Conservation (phyloP, 1,284 basidiomycete genomes). For the Pascua guehoae region DNA sequence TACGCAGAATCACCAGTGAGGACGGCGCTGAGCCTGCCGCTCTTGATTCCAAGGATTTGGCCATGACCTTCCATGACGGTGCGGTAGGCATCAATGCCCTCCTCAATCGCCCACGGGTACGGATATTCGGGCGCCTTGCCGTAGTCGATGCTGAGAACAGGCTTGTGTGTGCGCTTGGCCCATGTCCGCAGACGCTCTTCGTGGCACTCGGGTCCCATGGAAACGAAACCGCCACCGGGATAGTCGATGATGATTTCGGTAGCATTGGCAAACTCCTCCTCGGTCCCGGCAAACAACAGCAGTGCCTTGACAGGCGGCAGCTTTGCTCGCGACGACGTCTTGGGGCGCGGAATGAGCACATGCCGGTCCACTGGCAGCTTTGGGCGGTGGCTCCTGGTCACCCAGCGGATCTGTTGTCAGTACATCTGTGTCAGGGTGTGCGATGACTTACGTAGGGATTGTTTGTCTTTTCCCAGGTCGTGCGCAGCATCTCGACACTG, state of each 20-base stretch:
- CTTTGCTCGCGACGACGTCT: conserved; percentile 67
- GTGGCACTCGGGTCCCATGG: conserved; percentile 91
- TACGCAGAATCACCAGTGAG: conserved; percentile 89
- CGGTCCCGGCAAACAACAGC: conserved; percentile 76
- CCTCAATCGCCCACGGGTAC: conserved; percentile 91
- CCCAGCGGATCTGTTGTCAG: conserved; percentile 60
- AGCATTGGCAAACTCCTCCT: conserved; percentile 62
- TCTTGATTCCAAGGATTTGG: conserved; percentile 68
- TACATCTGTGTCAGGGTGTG: not conserved
- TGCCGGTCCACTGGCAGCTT: conserved; percentile 66
- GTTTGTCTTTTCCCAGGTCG: conserved; percentile 92
- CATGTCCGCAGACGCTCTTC: conserved; percentile 88
- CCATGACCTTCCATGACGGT: conserved; percentile 77
- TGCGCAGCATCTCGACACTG: conserved; percentile 90
- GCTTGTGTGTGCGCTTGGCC: conserved; percentile 73
- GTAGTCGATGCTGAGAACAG: conserved; percentile 85
- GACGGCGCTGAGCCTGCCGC: conserved; percentile 68
- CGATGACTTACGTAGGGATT: conserved; percentile 73
- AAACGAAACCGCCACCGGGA: conserved; percentile 93
- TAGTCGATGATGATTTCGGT: conserved; percentile 85
- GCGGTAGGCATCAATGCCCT: conserved; percentile 85
- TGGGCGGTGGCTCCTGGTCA: conserved; percentile 60
- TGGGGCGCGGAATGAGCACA: conserved; percentile 75
- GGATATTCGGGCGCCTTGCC: conserved; percentile 96
- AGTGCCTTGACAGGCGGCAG: conserved; percentile 69